Conservation (phyloP, 2,329 filamentous ascomycete species). For the Cytospora piceicola region DNA sequence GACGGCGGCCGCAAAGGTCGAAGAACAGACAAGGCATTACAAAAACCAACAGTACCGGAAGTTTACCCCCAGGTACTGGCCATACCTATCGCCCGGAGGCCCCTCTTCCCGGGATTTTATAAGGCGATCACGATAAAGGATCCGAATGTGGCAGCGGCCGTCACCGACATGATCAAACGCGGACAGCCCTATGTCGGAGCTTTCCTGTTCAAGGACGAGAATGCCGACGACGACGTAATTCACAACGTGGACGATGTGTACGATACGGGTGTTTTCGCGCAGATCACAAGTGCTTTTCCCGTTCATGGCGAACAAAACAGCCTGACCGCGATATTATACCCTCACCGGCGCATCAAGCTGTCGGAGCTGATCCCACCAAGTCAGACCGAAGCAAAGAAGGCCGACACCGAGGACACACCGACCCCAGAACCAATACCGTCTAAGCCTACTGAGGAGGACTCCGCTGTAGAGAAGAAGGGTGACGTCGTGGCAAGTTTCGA, state of each 20-base stretch:
- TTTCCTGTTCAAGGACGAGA: constrained; percentile 96
- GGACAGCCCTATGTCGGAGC: constrained; percentile 97
- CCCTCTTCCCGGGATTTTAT: constrained; percentile 96
- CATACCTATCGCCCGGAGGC: constrained; percentile 91
- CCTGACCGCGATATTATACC: constrained; percentile 92
- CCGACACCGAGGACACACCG: constrained; percentile 47
- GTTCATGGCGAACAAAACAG: constrained; percentile 83
- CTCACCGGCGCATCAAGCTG: constrained; percentile 90
- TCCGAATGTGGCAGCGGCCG: constrained; percentile 85
- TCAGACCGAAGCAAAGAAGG: constrained; percentile 54
- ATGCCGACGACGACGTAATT: constrained; percentile 91
- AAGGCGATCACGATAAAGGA: constrained; percentile 98
- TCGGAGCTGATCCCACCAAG: constrained; percentile 77
- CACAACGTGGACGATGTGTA: constrained; percentile 89
- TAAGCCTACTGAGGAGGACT: constrained; percentile 57
- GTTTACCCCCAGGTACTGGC: constrained; percentile 98
- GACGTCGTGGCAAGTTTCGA: constrained; percentile 98
- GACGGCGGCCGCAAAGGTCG: constrained; percentile 73
- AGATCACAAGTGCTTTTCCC: constrained; percentile 95
- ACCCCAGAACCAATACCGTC: constrained; percentile 61
- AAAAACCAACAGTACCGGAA: constrained; percentile 89
- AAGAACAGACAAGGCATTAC: constrained; percentile 76
- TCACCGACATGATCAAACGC: constrained; percentile 94
- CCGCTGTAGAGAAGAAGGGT: constrained; percentile 72
- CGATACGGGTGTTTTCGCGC: constrained; percentile 94